Evolutionary conservation across 805 yeast species (phyloP).

Genomic region (Yamadazyma paraphyllophila): DNA sequence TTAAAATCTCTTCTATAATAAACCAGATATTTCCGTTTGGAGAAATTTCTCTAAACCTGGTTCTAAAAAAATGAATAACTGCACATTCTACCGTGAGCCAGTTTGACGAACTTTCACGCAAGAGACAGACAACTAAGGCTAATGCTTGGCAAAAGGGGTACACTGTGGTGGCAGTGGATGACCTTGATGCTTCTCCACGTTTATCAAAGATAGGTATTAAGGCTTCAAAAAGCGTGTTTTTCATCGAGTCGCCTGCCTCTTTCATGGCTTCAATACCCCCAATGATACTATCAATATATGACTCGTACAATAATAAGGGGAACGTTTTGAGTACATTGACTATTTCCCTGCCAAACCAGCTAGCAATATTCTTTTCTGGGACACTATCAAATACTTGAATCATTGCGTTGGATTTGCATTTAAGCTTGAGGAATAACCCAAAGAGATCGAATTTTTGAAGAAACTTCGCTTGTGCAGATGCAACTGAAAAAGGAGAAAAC

Average conservation of each 20-base stretch:
- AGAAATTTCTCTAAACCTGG: neutral
- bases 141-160: neutral
- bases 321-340: neutral
- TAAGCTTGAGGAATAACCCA: neutral
- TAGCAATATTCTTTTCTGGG: neutral
- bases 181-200: neutral
- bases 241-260: neutral
- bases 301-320: too few relatives aligned
- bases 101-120: neutral
- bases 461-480: neutral
- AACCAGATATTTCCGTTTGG: neutral
- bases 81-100: slow-evolving; percentile 1
- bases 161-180: neutral
- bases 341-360: neutral
- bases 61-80: neutral
- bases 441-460: neutral
- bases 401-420: neutral
- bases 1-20: neutral
- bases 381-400: neutral
- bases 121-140: neutral
- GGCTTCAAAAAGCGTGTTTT: neutral
- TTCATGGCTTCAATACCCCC: neutral
- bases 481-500: neutral
- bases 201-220: neutral
- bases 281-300: too few relatives aligned